phyloP scores from a whole-genome alignment of 768 basidiomycete genomes.

The Russula sp. region DNA sequence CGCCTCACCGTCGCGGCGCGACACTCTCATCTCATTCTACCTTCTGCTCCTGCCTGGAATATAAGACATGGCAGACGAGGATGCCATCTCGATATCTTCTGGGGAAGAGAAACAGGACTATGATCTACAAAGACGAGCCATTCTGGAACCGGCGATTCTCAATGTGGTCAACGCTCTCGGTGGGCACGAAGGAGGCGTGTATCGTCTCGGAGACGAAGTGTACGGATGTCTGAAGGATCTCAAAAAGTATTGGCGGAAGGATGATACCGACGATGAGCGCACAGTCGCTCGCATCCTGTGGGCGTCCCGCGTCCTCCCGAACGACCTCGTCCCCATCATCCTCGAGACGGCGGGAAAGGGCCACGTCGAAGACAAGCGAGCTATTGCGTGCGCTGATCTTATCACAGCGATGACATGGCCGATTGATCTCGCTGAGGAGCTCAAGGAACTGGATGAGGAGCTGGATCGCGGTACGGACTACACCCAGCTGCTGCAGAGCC shows the following conservation, averaged over 20 bases:
- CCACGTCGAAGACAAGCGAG: conserved; percentile 72
- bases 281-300: conserved; percentile 92
- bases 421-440: conserved; percentile 89
- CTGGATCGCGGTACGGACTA: conserved; percentile 81
- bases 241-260: conserved; percentile 93
- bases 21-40: background rate
- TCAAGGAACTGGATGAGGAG: conserved; percentile 87
- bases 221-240: conserved; percentile 85
- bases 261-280: conserved; percentile 94
- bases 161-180: conserved; percentile 79
- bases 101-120: conserved; percentile 30
- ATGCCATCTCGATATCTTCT: conserved; percentile 29
- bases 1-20: no score
- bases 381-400: conserved; percentile 78
- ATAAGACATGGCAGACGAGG: conserved; percentile 27
- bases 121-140: conserved; percentile 39
- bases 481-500: conserved; percentile 72
- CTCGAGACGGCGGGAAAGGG: conserved; percentile 75
- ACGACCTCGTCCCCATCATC: conserved; percentile 84
- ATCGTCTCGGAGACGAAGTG: conserved; percentile 78
- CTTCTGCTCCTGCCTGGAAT: background rate
- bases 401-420: conserved; percentile 99
- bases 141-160: conserved; percentile 62
- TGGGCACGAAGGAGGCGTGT: conserved; percentile 58
- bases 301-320: conserved; percentile 78